These are phyloP conservation scores for Rhodamnia rubescens DNA, from an alignment of 345 rosid species.

Conservation along the genomic window DNA sequence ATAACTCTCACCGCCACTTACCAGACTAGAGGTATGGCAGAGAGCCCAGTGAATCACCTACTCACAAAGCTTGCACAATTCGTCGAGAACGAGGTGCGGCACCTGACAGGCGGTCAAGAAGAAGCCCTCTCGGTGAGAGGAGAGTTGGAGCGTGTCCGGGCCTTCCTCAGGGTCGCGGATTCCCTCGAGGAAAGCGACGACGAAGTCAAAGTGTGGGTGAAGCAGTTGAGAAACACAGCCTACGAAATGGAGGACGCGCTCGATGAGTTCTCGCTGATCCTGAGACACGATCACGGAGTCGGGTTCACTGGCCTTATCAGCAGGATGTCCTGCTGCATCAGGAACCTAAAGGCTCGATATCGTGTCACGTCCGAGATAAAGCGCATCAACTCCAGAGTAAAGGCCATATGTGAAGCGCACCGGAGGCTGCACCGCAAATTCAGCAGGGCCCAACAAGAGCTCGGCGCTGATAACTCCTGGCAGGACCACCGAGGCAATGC, in stretches of 20 bases:
- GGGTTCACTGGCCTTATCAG: slow-evolving; percentile 6
- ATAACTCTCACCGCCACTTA: background rate
- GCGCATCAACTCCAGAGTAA: slow-evolving; percentile 6
- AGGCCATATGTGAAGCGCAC: slow-evolving; percentile 7
- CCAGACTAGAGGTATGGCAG: background rate
- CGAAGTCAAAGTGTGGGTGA: slow-evolving; percentile 17
- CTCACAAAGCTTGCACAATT: background rate
- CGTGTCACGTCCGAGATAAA: slow-evolving; percentile 9
- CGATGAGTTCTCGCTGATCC: slow-evolving; percentile 16
- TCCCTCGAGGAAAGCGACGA: slow-evolving; percentile 9
- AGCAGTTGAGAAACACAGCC: slow-evolving; percentile 22
- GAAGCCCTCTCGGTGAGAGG: background rate
- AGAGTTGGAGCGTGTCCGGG: slow-evolving; percentile 15
- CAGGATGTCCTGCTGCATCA: slow-evolving; percentile 9
- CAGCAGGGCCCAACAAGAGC: background rate
- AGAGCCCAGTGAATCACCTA: background rate
- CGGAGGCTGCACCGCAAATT: slow-evolving; percentile 5
- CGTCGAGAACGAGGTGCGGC: background rate
- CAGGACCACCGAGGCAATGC: slow-evolving; percentile 16
- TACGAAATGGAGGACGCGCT: slow-evolving; percentile 21
- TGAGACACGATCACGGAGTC: slow-evolving; percentile 1
- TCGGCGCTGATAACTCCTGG: background rate
- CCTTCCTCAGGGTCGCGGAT: slow-evolving; percentile 18
- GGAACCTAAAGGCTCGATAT: slow-evolving; percentile 14
- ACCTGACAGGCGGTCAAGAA: background rate